Conservation (phyloP, 805 yeast genomes). For the Torulaspora delbrueckii region DNA sequence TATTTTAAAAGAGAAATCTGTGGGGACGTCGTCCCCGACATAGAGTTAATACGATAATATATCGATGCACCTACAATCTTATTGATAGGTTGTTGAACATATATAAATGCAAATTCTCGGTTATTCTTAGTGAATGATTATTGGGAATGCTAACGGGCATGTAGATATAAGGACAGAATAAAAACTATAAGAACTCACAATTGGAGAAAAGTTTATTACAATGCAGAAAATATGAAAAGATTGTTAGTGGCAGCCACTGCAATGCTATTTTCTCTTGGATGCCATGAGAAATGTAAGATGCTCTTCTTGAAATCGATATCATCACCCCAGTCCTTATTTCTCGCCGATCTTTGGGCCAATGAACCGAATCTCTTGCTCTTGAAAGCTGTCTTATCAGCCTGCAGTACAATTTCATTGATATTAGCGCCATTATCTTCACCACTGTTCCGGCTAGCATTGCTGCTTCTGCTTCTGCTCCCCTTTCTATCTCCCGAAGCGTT, state of each 20-base stretch:
- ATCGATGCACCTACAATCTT: not conserved
- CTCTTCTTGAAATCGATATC: constrained; percentile 93
- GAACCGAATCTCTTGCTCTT: constrained; percentile 45
- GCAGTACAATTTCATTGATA: constrained; percentile 66
- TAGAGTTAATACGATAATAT: not conserved
- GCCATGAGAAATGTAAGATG: constrained; percentile 96
- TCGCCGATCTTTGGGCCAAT: constrained; percentile 41
- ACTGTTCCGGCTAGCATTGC: constrained; percentile 8
- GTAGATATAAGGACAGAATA: not conserved
- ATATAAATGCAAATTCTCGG: not conserved
- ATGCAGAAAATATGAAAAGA: constrained; percentile 75
- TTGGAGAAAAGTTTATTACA: constrained; percentile 35
- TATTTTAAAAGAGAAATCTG: constrained; percentile 1
- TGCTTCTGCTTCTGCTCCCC: constrained; percentile 11
- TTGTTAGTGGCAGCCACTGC: constrained; percentile 99
- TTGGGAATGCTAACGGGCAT: not conserved
- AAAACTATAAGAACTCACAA: not conserved
- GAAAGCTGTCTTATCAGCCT: constrained; percentile 97
- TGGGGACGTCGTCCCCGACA: not conserved
- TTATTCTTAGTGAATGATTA: not conserved
- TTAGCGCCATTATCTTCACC: constrained; percentile 12
- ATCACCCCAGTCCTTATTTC: constrained; percentile 47
- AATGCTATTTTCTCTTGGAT: constrained; percentile 91
- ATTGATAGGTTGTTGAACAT: not conserved
- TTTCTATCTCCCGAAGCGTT: constrained; percentile 9